A percentile compares a stretch with the other conserved stretches of the same genome.
phyloP scores from a whole-genome alignment of 345 rosid species.

The Salix caprea region DNA sequence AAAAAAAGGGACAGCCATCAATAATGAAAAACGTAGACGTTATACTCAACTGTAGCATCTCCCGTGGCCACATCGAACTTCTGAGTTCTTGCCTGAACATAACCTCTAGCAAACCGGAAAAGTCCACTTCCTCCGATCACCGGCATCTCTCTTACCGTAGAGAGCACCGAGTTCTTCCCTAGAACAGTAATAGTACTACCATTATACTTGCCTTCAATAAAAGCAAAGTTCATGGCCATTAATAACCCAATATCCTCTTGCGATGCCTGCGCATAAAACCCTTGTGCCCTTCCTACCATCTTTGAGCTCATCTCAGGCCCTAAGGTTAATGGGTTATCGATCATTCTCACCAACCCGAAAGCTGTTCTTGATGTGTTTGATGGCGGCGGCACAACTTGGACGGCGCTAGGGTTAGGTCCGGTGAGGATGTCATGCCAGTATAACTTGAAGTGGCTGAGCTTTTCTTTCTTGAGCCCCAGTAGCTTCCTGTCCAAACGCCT shows the following conservation, averaged over 20 bases:
- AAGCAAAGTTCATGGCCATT: slow-evolving; percentile 69
- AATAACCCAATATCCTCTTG: slow-evolving; percentile 54
- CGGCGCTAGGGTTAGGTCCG: slow-evolving; percentile 34
- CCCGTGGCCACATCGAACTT: slow-evolving; percentile 18
- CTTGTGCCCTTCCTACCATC: slow-evolving; percentile 69
- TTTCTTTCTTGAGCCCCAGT: slow-evolving; percentile 29
- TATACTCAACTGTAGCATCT: slow-evolving; percentile 14
- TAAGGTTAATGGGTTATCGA: slow-evolving; percentile 62
- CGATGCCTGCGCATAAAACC: slow-evolving; percentile 53
- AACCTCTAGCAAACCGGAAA: slow-evolving; percentile 72
- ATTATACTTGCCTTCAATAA: slow-evolving; percentile 60
- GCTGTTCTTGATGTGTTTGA: slow-evolving; percentile 23
- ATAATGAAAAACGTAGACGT: slow-evolving; percentile 12
- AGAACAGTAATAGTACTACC: slow-evolving; percentile 61
- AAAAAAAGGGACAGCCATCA: neutral
- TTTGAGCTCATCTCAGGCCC: slow-evolving; percentile 52
- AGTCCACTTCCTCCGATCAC: slow-evolving; percentile 74
- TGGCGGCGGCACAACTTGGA: slow-evolving; percentile 23
- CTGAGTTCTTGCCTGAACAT: slow-evolving; percentile 51
- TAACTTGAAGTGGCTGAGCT: slow-evolving; percentile 39
- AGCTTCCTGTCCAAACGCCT: slow-evolving; percentile 28
- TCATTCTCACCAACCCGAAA: slow-evolving; percentile 53
- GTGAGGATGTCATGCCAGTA: slow-evolving; percentile 55
- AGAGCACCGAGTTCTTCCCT: slow-evolving; percentile 54
- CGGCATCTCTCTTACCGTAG: slow-evolving; percentile 67